Evolutionary conservation across 495 filamentous ascomycete species (phyloP).

Genomic region (Amphirosellinia nigrospora): DNA sequence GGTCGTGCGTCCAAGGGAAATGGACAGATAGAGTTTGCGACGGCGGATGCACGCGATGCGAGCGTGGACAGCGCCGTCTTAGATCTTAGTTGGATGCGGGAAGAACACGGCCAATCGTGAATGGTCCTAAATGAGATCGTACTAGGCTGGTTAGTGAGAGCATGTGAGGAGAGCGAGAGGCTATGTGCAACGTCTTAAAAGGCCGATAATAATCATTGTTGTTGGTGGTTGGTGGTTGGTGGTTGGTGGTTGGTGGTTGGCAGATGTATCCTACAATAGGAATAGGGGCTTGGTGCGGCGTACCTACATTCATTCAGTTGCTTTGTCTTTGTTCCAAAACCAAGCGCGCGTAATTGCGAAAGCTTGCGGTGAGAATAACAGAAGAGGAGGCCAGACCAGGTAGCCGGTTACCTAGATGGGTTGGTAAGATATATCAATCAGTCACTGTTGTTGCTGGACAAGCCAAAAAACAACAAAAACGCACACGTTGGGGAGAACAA

Average conservation of each 20-base stretch:
- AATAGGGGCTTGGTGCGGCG: neutral
- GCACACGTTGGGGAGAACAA: conserved; percentile 16
- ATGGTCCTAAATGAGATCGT: too few species aligned
- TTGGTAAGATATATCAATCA: neutral
- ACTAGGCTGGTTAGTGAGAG: neutral
- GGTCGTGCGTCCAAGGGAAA: neutral
- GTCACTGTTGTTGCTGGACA: neutral
- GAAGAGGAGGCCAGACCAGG: neutral
- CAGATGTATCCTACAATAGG: neutral
- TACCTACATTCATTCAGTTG: neutral
- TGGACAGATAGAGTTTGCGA: conserved; percentile 13
- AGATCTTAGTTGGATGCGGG: conserved; percentile 1
- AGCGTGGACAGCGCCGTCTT: neutral
- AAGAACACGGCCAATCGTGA: neutral
- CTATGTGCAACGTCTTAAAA: neutral
- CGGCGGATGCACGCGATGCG: neutral
- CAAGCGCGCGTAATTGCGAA: conserved; percentile 11
- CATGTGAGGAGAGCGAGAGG: neutral
- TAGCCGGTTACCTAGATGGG: neutral
- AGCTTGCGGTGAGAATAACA: conserved; percentile 6
- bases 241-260: neutral
- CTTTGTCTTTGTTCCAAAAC: conserved; percentile 18
- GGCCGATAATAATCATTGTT: neutral
- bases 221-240: neutral
- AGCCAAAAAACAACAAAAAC: neutral